Evolutionary conservation across 345 rosid genomes (phyloP), one percentile per base, ranked within the genome.

Genomic region (Gossypium anomalum): DNA sequence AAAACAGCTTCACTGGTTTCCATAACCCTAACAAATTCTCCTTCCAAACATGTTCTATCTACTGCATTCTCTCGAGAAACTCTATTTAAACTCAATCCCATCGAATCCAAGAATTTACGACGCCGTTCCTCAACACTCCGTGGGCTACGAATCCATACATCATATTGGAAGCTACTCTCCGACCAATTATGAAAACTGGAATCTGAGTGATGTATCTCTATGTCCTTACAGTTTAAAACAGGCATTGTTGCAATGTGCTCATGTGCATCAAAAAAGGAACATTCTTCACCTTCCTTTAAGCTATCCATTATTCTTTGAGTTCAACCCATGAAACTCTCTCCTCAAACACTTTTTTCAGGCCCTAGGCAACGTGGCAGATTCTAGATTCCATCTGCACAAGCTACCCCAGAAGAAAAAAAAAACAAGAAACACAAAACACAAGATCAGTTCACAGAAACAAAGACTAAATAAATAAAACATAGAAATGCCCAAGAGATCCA

Each of bases 271-370:
- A 89, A 94, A 78, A 90, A 94, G 19, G 78, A 87, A 49, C 70
- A 76, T 68, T 84, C 92, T 76, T 87, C 91, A 0, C 83, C 97
- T 74, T 85, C 93, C 11, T 81, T 75, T 76, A 81, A 77, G 44
- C 92, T 83, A 70, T 84, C 91, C 98, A 89, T 94, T 77, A 61
- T 76, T 79, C 70, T 68, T 74, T 59, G 79, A 82, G 82, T 76
- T 87, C 91, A 90, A 85, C 88, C 93, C 93, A 91, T 91, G 87
- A 88, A 88, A 84, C 82, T 76, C 77, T 83, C 73, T 83, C 73
- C 84, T 83, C 78, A 78, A 8, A 10, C 10, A 68, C 83, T 73
- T 85, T 89, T 83, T 89, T 75, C 49, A 78, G 80, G 76, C 82
- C 75, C 82, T 17, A 67, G 57, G 67, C 79, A 83, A 87, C 78